phyloP scores from a whole-genome alignment of 495 filamentous ascomycete species.

The Friedmanniomyces simplex region DNA sequence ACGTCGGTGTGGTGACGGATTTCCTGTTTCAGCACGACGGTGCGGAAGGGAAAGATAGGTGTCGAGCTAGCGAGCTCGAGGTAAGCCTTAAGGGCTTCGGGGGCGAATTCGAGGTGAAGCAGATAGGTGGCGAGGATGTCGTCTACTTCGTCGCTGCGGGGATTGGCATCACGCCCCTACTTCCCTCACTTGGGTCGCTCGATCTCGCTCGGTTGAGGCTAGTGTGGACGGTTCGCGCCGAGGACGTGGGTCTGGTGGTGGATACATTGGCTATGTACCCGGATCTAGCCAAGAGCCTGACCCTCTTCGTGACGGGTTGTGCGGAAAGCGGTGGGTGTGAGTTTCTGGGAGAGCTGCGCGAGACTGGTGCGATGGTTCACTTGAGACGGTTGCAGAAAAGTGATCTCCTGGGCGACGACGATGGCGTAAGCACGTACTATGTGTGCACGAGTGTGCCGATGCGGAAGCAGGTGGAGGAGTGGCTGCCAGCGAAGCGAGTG shows the following conservation, averaged over 20 bases:
- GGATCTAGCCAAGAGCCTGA: slow-evolving; percentile 41
- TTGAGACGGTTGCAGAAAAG: slow-evolving; percentile 43
- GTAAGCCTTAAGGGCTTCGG: slow-evolving; percentile 62
- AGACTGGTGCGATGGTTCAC: slow-evolving; percentile 36
- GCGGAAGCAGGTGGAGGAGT: slow-evolving; percentile 45
- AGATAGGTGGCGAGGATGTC: slow-evolving; percentile 17
- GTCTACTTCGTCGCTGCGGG: slow-evolving; percentile 60
- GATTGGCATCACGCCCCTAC: slow-evolving; percentile 69
- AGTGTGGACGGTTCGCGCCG: slow-evolving; percentile 54
- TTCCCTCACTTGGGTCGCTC: slow-evolving; percentile 48
- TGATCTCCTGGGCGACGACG: slow-evolving; percentile 38
- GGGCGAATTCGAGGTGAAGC: slow-evolving; percentile 51
- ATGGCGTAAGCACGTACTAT: slow-evolving; percentile 46
- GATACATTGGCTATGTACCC: slow-evolving; percentile 48
- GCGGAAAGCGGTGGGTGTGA: slow-evolving; percentile 22
- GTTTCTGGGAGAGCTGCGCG: slow-evolving; percentile 21
- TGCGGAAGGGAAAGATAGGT: slow-evolving; percentile 22
- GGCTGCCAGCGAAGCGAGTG: slow-evolving; percentile 53
- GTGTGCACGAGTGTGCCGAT: slow-evolving; percentile 52
- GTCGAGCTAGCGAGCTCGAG: slow-evolving; percentile 41
- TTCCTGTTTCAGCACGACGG: slow-evolving; percentile 51
- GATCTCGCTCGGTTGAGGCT: slow-evolving; percentile 40
- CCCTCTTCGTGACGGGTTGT: slow-evolving; percentile 50
- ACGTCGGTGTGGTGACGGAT: slow-evolving; percentile 54
- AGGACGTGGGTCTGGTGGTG: slow-evolving; percentile 51